These are phyloP conservation scores for Aegle marmelos DNA, from an alignment of 345 rosid genomes.

Conservation along the genomic window DNA sequence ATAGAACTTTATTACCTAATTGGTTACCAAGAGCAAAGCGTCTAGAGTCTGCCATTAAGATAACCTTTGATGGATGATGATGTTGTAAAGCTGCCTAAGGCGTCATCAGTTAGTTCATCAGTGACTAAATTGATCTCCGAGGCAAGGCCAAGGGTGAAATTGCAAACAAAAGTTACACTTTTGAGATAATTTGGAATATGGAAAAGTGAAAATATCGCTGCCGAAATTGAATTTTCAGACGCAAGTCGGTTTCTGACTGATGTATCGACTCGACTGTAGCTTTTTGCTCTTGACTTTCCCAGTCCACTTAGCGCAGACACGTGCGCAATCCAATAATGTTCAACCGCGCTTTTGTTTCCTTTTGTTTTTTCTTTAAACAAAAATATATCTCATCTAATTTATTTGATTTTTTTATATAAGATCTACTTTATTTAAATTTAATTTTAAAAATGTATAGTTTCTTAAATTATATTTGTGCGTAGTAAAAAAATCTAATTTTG, in stretches of 20 bases:
- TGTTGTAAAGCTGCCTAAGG: neutral
- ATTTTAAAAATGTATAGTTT: no score
- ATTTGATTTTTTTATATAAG: no score
- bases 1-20: constrained; percentile 24
- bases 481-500: no score
- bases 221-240: neutral
- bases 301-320: neutral
- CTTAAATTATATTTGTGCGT: no score
- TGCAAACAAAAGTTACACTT: neutral
- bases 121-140: no score
- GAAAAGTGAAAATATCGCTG: neutral
- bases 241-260: neutral
- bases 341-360: no score
- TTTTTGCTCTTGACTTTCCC: neutral
- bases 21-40: constrained; percentile 35
- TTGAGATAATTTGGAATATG: neutral
- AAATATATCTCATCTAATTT: no score
- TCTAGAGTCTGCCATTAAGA: constrained; percentile 40
- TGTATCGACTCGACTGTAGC: neutral
- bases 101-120: neutral
- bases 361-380: no score
- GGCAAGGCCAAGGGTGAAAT: neutral
- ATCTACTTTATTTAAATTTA: no score
- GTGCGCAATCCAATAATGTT: no score
- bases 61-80: no score